Evolutionary conservation across 2,329 filamentous ascomycete species (phyloP).

Genomic region (Talaromyces verruculosus): DNA sequence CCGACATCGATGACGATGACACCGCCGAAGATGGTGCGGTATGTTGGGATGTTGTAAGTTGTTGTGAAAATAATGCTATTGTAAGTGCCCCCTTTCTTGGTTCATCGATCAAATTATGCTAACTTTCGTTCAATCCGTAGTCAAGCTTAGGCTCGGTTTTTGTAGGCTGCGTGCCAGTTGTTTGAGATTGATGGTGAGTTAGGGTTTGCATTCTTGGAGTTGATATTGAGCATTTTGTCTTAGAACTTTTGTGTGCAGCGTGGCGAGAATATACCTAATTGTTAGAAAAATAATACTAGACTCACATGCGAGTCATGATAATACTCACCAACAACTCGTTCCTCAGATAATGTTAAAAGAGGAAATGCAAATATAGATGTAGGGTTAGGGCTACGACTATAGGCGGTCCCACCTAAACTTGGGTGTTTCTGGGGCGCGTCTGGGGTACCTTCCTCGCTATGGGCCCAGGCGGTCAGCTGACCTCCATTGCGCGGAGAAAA

Average conservation of each 20-base stretch:
- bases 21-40: not conserved
- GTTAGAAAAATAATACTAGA: not conserved
- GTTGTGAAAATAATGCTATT: conserved; percentile 13
- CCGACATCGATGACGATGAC: conserved; percentile 6
- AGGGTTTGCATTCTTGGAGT: conserved; percentile 16
- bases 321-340: not conserved
- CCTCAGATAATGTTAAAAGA: no score
- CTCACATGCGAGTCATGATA: not conserved
- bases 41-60: conserved; percentile 17
- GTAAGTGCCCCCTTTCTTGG: conserved; percentile 6
- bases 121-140: not conserved
- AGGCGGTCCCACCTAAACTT: not conserved
- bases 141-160: not conserved
- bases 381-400: not conserved
- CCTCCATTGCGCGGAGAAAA: not conserved
- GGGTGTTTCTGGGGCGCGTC: not conserved
- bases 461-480: not conserved
- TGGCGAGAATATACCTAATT: not conserved
- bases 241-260: not conserved
- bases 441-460: not conserved
- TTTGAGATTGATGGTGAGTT: not conserved
- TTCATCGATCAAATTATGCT: not conserved
- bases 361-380: no score
- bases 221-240: not conserved
- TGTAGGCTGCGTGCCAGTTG: conserved; percentile 12